Evolutionary conservation across 176 grass and related monocot genomes (phyloP).

Genomic region (Oryza glaberrima): DNA sequence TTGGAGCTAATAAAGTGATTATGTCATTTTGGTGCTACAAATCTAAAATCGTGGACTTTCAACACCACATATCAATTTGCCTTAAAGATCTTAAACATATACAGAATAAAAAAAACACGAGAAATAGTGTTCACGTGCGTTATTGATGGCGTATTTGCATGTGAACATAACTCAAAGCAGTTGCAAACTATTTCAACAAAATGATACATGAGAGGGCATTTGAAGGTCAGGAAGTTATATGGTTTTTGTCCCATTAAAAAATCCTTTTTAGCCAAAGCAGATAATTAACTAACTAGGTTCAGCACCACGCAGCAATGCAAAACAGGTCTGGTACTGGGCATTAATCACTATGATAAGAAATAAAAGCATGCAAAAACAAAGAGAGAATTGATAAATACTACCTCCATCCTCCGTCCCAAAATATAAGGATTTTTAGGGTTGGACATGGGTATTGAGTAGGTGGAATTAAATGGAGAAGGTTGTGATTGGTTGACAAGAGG

Average conservation of each 20-base stretch:
- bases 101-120: neutral
- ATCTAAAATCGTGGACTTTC: neutral
- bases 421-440: too few relatives aligned
- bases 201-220: neutral
- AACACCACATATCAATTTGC: neutral
- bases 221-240: neutral
- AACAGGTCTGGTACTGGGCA: neutral
- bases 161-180: neutral
- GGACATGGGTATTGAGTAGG: too few relatives aligned
- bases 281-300: neutral
- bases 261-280: neutral
- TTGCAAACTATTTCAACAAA: neutral
- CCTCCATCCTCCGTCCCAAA: too few relatives aligned
- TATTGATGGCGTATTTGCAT: neutral
- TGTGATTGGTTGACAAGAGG: too few relatives aligned
- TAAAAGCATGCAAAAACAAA: neutral
- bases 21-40: neutral
- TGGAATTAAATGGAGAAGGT: too few relatives aligned
- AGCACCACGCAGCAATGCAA: neutral
- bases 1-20: neutral
- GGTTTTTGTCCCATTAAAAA: neutral
- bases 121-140: neutral
- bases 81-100: neutral
- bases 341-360: slow-evolving; percentile 12
- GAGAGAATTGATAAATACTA: neutral